These are phyloP conservation scores for Lolium multiflorum DNA, from an alignment of 176 grass and related monocot species.

Conservation along the genomic window DNA sequence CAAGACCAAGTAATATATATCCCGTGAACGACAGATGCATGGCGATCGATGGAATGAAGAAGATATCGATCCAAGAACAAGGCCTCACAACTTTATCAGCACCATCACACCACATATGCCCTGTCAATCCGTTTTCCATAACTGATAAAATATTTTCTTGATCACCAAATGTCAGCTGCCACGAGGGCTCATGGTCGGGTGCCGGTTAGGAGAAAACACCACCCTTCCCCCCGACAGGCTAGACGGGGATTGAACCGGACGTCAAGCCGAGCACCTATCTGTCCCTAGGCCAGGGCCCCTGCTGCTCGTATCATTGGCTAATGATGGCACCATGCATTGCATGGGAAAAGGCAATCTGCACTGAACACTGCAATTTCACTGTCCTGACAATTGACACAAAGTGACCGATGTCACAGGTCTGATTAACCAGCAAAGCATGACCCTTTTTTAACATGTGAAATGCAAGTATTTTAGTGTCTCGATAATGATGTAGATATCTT, in stretches of 20 bases:
- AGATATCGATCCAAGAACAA: neutral
- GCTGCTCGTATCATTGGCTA: conserved; percentile 34
- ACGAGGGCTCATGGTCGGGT: neutral
- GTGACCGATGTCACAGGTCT: neutral
- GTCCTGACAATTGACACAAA: neutral
- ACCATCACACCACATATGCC: neutral
- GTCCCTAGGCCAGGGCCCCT: conserved; percentile 25
- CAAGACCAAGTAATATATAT: neutral
- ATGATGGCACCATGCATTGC: conserved; percentile 7
- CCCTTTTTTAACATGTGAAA: neutral
- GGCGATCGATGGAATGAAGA: too few relatives aligned
- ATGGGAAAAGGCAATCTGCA: neutral
- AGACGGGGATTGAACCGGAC: conserved; percentile 32
- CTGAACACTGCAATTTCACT: conserved; percentile 5
- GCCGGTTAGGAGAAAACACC: conserved; percentile 23
- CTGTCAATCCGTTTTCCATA: conserved; percentile 42
- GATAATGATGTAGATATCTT: conserved; percentile 27
- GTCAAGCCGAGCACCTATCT: neutral
- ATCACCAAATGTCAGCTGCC: neutral
- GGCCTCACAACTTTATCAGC: conserved; percentile 8
- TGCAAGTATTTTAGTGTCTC: neutral
- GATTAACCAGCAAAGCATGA: conserved; percentile 10
- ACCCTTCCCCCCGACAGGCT: conserved; percentile 16
- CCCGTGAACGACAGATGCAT: neutral
- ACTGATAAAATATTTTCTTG: neutral